phyloP scores from a whole-genome alignment of 352 stramenopile species.

The Pythium volutum region DNA sequence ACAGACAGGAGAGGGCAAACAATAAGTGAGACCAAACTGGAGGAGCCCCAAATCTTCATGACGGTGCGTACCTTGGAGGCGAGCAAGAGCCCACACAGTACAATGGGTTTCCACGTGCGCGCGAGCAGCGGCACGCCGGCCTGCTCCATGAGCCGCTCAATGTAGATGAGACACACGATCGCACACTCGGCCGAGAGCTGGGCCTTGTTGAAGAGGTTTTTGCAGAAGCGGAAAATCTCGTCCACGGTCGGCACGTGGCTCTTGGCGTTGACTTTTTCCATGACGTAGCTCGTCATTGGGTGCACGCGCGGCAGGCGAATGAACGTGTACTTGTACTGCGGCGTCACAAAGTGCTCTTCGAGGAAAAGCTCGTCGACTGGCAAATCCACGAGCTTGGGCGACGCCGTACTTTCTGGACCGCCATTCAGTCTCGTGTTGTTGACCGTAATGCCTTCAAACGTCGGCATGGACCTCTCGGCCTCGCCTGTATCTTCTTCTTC shows the following conservation, averaged over 20 bases:
- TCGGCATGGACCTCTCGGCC: background rate
- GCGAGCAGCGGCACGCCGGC: constrained; percentile 94
- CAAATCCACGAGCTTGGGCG: constrained; percentile 61
- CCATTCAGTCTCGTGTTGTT: constrained; percentile 10
- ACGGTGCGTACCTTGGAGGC: constrained; percentile 91
- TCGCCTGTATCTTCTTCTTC: constrained; percentile 11
- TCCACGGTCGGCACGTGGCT: constrained; percentile 85
- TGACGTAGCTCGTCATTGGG: constrained; percentile 74
- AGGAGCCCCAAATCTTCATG: background rate
- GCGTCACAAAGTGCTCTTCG: constrained; percentile 87
- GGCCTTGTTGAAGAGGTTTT: constrained; percentile 96
- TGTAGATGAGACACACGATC: constrained; percentile 98
- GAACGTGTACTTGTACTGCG: constrained; percentile 88
- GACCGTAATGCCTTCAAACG: constrained; percentile 1
- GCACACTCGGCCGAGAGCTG: constrained; percentile 98
- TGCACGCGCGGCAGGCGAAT: constrained; percentile 67
- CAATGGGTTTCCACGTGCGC: constrained; percentile 96
- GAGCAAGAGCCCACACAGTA: constrained; percentile 96
- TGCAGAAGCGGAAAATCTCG: constrained; percentile 92
- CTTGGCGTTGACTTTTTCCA: constrained; percentile 83
- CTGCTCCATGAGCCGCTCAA: constrained; percentile 98
- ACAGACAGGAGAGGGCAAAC: background rate
- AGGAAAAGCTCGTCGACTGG: constrained; percentile 82
- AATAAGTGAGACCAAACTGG: background rate
- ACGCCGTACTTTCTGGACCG: constrained; percentile 36